Base-by-base conservation (phyloP, 2,329 filamentous ascomycete species). In the Westerdykella aurantiaca region DNA sequence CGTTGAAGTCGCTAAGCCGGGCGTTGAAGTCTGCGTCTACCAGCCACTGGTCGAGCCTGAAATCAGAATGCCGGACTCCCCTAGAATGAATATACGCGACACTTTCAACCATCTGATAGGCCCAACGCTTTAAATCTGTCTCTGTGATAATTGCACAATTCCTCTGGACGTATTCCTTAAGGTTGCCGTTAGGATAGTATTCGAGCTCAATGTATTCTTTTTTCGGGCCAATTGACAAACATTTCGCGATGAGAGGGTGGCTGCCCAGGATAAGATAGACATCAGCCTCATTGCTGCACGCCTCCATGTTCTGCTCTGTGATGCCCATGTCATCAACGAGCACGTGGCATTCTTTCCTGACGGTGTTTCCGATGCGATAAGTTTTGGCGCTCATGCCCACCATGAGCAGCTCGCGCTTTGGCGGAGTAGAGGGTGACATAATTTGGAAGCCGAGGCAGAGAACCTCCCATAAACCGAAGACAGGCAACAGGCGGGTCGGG, bases 11-110 rank as follows among this genome's bases (percentile, higher is more conserved):
- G 31, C 44, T 34, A 18, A 46, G 33, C 2, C 40, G 35, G 22
- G 44, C 44, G 37, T 46, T 34, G 4, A 35, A 11, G 34, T 21
- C 17, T 35, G 34, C 13, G 13, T 35, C 34, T 14, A 35, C 34
- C 13, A 41, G 29, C 41, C 45, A 47, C 31, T 47, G 45, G n/a
- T 47, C 42, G 33, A 47, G 42, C 29, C 45, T 34, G 25, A 47
- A 17, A 39, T 47, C 45, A 18, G 45, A 39, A 16, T 47, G 41
- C 12, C 38, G 11, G 16, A 47, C 29, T 13, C 45, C 45, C 16
- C 41, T 47, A 13, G 31, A 37, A 39, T 44, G 45, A 3, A 48
- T 38, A 16, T 45, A 40, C 12, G 22, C 38, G 25, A 45, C 41
- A 14, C 38, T 37, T 31, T 42, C 39, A 14, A 45, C 38, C 42